Conservation (phyloP, 225 moss, liverwort and hornwort genomes). For the Rhytidiadelphus loreus region DNA sequence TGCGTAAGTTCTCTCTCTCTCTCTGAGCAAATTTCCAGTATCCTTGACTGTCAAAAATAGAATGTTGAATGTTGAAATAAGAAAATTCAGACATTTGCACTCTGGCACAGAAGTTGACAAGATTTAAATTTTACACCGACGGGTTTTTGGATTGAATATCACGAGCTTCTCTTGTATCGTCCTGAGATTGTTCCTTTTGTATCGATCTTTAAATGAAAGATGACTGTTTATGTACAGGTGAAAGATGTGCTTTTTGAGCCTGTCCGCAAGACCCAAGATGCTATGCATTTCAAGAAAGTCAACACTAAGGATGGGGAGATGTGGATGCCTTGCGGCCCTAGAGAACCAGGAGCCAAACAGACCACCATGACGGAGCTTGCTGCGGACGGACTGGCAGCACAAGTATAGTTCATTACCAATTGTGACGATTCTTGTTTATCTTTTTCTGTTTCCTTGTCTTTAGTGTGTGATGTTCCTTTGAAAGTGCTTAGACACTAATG, state of each 20-base stretch:
- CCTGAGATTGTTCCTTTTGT: not conserved
- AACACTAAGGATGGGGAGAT: slow-evolving; percentile 58
- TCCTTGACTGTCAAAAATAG: not conserved
- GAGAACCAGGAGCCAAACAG: slow-evolving; percentile 54
- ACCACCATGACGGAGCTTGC: slow-evolving; percentile 85
- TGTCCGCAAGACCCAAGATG: slow-evolving; percentile 94
- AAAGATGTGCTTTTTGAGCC: slow-evolving; percentile 99
- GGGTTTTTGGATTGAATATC: not conserved
- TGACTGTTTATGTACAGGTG: slow-evolving; percentile 17
- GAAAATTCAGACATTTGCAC: not conserved
- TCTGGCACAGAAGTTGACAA: not conserved
- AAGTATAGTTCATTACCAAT: not conserved
- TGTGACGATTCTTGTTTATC: not conserved
- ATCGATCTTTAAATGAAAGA: not conserved
- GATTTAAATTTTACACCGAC: not conserved
- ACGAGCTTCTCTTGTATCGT: not conserved
- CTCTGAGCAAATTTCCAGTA: not conserved
- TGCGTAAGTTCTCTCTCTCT: slow-evolving; percentile 37
- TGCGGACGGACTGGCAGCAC: slow-evolving; percentile 37
- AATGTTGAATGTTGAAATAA: not conserved
- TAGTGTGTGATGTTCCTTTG: not conserved
- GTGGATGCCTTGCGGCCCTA: slow-evolving; percentile 94
- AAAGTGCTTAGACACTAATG: not conserved
- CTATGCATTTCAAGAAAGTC: slow-evolving; percentile 78
- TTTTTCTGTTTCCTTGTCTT: not conserved